Conservation (phyloP, 2,329 filamentous ascomycete species). For the Ceratocystis huliohia region DNA sequence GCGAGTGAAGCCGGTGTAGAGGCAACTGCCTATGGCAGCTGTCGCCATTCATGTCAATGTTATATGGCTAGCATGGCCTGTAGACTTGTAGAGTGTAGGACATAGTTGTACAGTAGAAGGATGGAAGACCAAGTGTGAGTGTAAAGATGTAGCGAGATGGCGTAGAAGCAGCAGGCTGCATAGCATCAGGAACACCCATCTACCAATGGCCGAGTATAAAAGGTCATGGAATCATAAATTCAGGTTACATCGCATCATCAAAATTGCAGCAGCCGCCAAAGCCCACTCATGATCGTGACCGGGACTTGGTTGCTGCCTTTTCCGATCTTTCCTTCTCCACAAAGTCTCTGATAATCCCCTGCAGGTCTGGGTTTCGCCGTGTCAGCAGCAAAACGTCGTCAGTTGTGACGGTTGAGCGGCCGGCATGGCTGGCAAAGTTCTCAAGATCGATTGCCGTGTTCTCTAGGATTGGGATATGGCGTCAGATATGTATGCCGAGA, state of each 20-base stretch:
- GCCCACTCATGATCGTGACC: neutral
- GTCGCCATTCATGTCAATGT: neutral
- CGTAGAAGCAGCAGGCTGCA: neutral
- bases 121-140: neutral
- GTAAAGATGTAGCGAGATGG: neutral
- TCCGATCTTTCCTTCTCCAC: conserved; percentile 48
- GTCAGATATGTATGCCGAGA: neutral
- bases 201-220: neutral
- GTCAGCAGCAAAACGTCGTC: conserved; percentile 82
- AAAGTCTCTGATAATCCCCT: conserved; percentile 58
- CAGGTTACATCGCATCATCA: neutral
- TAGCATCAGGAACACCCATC: neutral
- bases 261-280: neutral
- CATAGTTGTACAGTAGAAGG: neutral
- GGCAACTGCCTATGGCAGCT: neutral
- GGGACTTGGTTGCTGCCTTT: conserved; percentile 23
- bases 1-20: conserved; percentile 1
- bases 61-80: neutral
- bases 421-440: conserved; percentile 58
- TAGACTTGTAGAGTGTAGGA: neutral
- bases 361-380: conserved; percentile 73
- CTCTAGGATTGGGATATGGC: conserved; percentile 27
- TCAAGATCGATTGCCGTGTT: conserved; percentile 46
- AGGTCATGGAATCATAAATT: neutral
- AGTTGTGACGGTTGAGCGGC: conserved; percentile 63